Evolutionary conservation across 495 filamentous ascomycete species (phyloP).

Genomic region (Neurospora tetrasperma): DNA sequence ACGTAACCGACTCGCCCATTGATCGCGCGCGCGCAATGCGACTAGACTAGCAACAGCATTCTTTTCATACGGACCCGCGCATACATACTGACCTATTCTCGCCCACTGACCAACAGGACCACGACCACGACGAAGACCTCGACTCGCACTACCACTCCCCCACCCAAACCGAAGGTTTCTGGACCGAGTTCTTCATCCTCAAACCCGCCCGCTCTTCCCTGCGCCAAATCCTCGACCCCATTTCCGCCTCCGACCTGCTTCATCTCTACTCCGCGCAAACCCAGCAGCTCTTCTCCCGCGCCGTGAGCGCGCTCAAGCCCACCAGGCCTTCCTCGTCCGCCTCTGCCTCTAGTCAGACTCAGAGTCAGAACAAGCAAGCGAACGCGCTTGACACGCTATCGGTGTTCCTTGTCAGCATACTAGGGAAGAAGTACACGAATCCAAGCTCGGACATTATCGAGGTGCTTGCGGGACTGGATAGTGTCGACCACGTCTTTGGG

Average conservation of each 20-base stretch:
- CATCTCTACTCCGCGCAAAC: conserved; percentile 59
- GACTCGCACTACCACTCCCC: conserved; percentile 14
- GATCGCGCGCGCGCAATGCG: background rate
- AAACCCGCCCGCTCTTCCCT: conserved; percentile 62
- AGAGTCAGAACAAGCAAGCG: background rate
- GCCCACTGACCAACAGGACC: conserved; percentile 19
- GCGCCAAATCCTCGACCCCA: conserved; percentile 51
- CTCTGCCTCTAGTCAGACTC: background rate
- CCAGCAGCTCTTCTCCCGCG: conserved; percentile 64
- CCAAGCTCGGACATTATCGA: conserved; percentile 91
- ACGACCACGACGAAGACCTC: conserved; percentile 43
- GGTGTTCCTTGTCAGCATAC: conserved; percentile 61
- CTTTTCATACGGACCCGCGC: background rate
- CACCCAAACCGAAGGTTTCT: conserved; percentile 76
- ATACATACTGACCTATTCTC: background rate
- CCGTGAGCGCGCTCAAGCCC: conserved; percentile 54
- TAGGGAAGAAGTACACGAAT: conserved; percentile 89
- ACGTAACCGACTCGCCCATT: background rate
- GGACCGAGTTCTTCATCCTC: conserved; percentile 90
- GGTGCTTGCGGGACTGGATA: conserved; percentile 75
- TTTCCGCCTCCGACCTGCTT: conserved; percentile 65
- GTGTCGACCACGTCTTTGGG: conserved; percentile 75
- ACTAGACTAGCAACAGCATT: background rate
- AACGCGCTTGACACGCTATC: background rate
- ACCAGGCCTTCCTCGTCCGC: background rate